Conservation (phyloP, 805 yeast genomes). For the Kodamaea lidongshanica region DNA sequence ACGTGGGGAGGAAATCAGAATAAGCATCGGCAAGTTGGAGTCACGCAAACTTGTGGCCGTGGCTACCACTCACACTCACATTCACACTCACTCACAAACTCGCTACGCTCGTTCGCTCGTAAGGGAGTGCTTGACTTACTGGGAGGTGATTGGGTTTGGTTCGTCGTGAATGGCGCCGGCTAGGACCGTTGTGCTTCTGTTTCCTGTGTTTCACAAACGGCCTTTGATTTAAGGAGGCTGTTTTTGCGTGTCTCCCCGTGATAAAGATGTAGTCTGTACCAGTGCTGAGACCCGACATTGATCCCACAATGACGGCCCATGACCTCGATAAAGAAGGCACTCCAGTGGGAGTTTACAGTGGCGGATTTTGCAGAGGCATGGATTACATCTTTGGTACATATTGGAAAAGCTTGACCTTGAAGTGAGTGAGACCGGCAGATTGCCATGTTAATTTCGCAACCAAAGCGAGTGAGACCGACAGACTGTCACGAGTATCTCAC, state of each 20-base stretch:
- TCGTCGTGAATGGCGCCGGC: constrained; percentile 76
- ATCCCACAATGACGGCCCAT: constrained; percentile 88
- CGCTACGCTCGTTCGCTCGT: too few species aligned
- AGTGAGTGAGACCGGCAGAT: too few species aligned
- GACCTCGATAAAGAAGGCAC: constrained; percentile 80
- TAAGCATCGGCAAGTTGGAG: constrained; percentile 59
- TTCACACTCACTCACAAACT: too few species aligned
- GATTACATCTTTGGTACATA: too few species aligned
- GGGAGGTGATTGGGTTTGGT: constrained; percentile 58
- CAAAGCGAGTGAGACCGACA: too few species aligned
- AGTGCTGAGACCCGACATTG: constrained; percentile 74
- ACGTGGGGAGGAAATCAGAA: constrained; percentile 53
- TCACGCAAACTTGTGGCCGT: constrained; percentile 69
- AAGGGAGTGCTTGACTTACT: constrained; percentile 59
- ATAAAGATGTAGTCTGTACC: constrained; percentile 77
- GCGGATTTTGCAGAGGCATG: too few species aligned
- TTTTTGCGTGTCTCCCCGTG: constrained; percentile 70
- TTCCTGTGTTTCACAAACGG: constrained; percentile 57
- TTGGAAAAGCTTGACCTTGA: too few species aligned
- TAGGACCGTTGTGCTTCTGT: constrained; percentile 71
- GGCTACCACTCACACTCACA: too few species aligned
- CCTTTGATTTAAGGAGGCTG: constrained; percentile 62
- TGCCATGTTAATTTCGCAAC: too few species aligned
- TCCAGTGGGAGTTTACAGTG: constrained; percentile 74
- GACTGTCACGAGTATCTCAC: too few species aligned